Evolutionary conservation across 768 basidiomycete genomes (phyloP), one percentile per base, ranked within the genome.

Genomic region (Hygrophorus russula): DNA sequence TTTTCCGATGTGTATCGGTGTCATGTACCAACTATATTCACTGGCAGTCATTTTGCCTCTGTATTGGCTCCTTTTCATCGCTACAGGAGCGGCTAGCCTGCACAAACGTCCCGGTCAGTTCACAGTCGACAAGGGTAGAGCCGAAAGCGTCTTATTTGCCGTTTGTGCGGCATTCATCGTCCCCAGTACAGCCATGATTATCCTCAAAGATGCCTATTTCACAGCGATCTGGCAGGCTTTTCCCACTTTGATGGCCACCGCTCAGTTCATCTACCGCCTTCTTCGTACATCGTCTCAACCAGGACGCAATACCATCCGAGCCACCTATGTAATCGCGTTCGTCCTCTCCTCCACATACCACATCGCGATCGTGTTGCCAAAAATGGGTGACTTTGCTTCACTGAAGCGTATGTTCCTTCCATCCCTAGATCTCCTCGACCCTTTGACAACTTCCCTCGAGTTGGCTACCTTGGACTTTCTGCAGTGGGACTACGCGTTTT

Each of bases 171-270:
- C 74, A 7, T 67, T 59, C 10, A 50, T 60, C 17, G 63, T 75
- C 13, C 74, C 75, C 7, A 67, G 71, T 5, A 42, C 62, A 14
- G 62, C 60, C 37, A 68, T 78, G 64, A 38, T 77, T 45, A 24
- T 61, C 36, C 45, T 73, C 18, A 51, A 59, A 18, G 68, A 69
- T 40, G 62, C 70, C 0, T 48, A 49, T 36, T 53, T 75, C 35
- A 76, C 73, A 11, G 70, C 70, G 7, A 56, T 69, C 27, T 79
- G 76, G 76, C 76, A 77, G 47, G 48, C 62, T 19, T 76, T 70
- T 47, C 76, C 77, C 7, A 27, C 69, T 13, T 61, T 62, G 47
- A 56, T 71, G 33, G 63, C 64, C 14, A 3, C 71, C 13, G 66
- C 68, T 1, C 57, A 64, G 19, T 50, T 53, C 6, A 36, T 49